Evolutionary conservation across 192 early-diverging fungal genomes (phyloP), one percentile per base, ranked within the genome.

Genomic region (Diversispora eburnea): DNA sequence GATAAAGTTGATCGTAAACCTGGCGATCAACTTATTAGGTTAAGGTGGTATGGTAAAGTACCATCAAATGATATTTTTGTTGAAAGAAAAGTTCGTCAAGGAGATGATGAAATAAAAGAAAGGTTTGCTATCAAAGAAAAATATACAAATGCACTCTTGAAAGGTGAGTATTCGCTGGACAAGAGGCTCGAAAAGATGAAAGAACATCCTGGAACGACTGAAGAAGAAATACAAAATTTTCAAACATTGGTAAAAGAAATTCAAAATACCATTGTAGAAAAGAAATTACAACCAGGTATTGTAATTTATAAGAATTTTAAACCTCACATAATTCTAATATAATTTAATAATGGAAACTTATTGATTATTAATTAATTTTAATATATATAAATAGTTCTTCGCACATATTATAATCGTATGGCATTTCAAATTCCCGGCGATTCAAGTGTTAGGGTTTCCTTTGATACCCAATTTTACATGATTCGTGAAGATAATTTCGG

Each of bases 401-500:
- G 97, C 59, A 93, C 95, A 0, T 93, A 95, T 73, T 98, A 98
- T 84, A 97, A 97, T 81, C 91, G 98, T 70, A 97, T 95, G 12
- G 96, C 98, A 8, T 99, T 99, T 84, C 98, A 99, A 80, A 84
- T 98, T 25, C 98, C 98, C 5, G 95, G 93, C 22, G 96, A 99
- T 83, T 88, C 93, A 8, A 86, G 92, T 20, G 91, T 98, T 60
- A 89, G 98, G 54, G 90, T 99, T 22, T 95, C 94, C 20, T 84
- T 99, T 4, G 98, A 99, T 80, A 95, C 96, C 0, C 94, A 99
- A 75, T 82, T 99, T 56, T 91, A 92, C 61, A 93, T 98, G 87
- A 91, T 97, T 73, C 94, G 98, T 42, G 98, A 99, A 77, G 98
- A 99, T 82, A 84, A 90, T 55, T 80, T 83, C 70, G 25, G 25